Percentiles rank a stretch among this genome's conserved stretches.
Conservation (phyloP, 2,329 filamentous ascomycete species). For the Fusarium burgessii region DNA sequence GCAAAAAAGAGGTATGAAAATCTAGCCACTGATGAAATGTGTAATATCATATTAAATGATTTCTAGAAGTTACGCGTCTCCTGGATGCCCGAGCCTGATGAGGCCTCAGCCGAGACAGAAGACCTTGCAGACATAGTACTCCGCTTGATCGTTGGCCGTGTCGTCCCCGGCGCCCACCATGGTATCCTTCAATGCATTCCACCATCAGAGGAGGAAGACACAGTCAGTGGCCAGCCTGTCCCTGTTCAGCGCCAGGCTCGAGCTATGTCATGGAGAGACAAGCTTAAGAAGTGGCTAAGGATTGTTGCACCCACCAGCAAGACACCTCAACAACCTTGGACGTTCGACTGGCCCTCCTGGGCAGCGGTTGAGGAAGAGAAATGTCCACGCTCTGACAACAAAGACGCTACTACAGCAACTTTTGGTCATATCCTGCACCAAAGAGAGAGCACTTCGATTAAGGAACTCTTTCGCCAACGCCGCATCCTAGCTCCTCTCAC, state of each 20-base stretch:
- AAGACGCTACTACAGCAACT: conserved; percentile 53
- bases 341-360: conserved; percentile 9
- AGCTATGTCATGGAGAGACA: conserved; percentile 53
- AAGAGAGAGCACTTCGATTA: not conserved
- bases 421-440: conserved; percentile 66
- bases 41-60: conserved; percentile 13
- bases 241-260: conserved; percentile 48
- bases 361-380: conserved; percentile 11
- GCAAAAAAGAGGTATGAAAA: conserved; percentile 39
- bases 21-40: not conserved
- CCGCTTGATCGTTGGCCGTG: conserved; percentile 57
- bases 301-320: conserved; percentile 40
- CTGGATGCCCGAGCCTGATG: conserved; percentile 55
- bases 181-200: conserved; percentile 41
- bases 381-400: not conserved
- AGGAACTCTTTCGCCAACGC: conserved; percentile 16
- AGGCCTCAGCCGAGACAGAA: conserved; percentile 50
- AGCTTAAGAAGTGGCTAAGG: conserved; percentile 49
- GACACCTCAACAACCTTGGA: not conserved
- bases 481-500: conserved; percentile 59
- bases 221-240: conserved; percentile 31
- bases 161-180: not conserved
- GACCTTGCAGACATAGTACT: conserved; percentile 58
- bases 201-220: conserved; percentile 9
- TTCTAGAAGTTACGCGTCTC: conserved; percentile 52